Conservation (phyloP, 2,329 filamentous ascomycete genomes). For the Lomentospora prolificans region DNA sequence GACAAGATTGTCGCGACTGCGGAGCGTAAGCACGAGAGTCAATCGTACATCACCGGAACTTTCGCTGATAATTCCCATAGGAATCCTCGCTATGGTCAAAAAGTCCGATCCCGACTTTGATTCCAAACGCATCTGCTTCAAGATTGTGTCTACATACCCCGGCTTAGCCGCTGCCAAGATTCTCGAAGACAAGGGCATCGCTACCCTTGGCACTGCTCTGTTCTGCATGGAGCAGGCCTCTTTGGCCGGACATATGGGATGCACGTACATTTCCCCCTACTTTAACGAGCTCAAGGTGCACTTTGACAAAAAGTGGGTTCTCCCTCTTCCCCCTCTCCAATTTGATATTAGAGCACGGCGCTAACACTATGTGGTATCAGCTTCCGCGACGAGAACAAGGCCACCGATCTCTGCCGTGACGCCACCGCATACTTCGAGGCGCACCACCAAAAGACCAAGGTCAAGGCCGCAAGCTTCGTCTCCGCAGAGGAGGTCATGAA, state of each 20-base stretch:
- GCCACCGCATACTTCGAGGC: constrained; percentile 42
- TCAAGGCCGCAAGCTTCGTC: constrained; percentile 48
- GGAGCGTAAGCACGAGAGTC: constrained; percentile 27
- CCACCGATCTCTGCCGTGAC: constrained; percentile 38
- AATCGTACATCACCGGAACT: neutral
- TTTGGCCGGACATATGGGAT: constrained; percentile 46
- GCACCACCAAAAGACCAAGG: constrained; percentile 32
- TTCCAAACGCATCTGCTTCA: constrained; percentile 45
- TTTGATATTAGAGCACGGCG: too few relatives aligned
- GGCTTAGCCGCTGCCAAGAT: constrained; percentile 48
- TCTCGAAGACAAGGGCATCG: constrained; percentile 43
- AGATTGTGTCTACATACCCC: constrained; percentile 54
- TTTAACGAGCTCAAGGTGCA: constrained; percentile 57
- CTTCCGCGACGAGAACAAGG: constrained; percentile 37
- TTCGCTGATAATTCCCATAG: constrained; percentile 20
- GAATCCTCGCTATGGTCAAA: constrained; percentile 38
- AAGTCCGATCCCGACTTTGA: constrained; percentile 33
- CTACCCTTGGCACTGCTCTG: constrained; percentile 52
- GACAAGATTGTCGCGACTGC: constrained; percentile 40
- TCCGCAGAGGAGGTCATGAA: constrained; percentile 47
- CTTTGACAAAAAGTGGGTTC: constrained; percentile 37
- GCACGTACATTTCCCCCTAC: constrained; percentile 55
- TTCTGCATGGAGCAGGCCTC: constrained; percentile 52
- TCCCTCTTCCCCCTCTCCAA: neutral
- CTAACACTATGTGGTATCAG: constrained; percentile 18